phyloP scores from a whole-genome alignment of 208 protist species.

The Trypanosoma brucei region DNA sequence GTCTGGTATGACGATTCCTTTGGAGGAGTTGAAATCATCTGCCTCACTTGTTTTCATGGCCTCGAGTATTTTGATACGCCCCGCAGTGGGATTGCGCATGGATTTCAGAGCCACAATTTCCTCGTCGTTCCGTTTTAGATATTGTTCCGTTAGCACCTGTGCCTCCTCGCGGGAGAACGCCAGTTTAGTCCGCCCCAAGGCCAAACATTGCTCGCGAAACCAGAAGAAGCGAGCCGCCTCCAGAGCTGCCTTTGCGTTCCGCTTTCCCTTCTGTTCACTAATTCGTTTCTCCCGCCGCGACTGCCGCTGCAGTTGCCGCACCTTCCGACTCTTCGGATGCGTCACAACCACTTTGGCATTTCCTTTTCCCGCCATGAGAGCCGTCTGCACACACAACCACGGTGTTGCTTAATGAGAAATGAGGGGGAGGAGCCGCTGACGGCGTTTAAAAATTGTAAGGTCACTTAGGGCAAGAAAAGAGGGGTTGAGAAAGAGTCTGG shows the following conservation, averaged over 20 bases:
- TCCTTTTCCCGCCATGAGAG: constrained; percentile 10
- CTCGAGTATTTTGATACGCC: constrained; percentile 65
- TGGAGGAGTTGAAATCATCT: constrained; percentile 45
- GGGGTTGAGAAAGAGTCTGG: no score
- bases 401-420: no score
- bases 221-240: constrained; percentile 57
- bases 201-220: constrained; percentile 70
- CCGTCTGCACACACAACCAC: no score
- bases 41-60: constrained; percentile 43
- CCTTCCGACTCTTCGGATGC: constrained; percentile 54
- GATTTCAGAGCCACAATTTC: constrained; percentile 47
- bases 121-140: constrained; percentile 58
- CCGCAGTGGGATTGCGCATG: constrained; percentile 52
- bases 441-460: no score
- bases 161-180: constrained; percentile 38
- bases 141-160: constrained; percentile 41
- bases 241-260: constrained; percentile 27
- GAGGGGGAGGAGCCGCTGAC: no score
- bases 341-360: not conserved
- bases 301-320: constrained; percentile 68
- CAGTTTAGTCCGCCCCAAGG: constrained; percentile 30
- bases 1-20: constrained; percentile 56
- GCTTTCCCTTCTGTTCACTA: constrained; percentile 26
- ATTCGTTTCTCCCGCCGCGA: constrained; percentile 38
- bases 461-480: no score